phyloP scores from a whole-genome alignment of 2,329 filamentous ascomycete species.

The Sporothrix globosa region DNA sequence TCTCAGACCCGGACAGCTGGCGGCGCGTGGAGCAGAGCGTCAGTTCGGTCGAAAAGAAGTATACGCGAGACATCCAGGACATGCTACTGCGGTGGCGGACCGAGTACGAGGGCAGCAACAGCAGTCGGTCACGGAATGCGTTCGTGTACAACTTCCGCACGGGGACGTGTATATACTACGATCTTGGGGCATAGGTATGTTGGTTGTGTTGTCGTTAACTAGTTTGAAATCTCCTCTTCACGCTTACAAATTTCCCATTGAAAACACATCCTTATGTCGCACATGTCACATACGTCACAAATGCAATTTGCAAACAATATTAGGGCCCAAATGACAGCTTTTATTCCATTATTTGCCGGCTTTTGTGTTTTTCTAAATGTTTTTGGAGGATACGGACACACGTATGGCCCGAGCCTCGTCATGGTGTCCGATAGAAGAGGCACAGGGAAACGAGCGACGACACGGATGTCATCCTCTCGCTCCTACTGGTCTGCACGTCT shows the following conservation, averaged over 20 bases:
- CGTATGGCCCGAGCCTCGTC: too few species aligned
- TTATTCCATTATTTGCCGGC: constrained; percentile 25
- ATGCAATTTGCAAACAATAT: constrained; percentile 4
- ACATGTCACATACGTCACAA: constrained; percentile 2
- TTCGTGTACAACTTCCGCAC: constrained; percentile 94
- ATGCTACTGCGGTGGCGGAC: constrained; percentile 67
- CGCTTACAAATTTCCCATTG: neutral
- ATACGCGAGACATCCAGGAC: constrained; percentile 80
- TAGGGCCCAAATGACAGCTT: constrained; percentile 26
- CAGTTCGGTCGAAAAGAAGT: constrained; percentile 76
- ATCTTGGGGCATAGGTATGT: constrained; percentile 59
- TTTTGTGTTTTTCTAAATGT: constrained; percentile 28
- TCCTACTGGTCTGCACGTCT: neutral
- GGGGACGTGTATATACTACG: constrained; percentile 82
- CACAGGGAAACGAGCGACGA: neutral
- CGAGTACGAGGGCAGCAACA: constrained; percentile 56
- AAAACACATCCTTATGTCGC: neutral
- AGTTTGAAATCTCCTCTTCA: constrained; percentile 6
- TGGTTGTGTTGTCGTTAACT: neutral
- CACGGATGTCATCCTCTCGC: too few species aligned
- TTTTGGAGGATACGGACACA: constrained; percentile 4
- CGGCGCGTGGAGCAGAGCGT: constrained; percentile 76
- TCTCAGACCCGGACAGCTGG: constrained; percentile 85
- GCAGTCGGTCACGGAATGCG: constrained; percentile 62
- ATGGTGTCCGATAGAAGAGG: neutral